A percentile compares a stretch with the other conserved stretches of the same genome.
phyloP scores from a whole-genome alignment of 2,329 filamentous ascomycete species.

The Fusarium ambrosium region DNA sequence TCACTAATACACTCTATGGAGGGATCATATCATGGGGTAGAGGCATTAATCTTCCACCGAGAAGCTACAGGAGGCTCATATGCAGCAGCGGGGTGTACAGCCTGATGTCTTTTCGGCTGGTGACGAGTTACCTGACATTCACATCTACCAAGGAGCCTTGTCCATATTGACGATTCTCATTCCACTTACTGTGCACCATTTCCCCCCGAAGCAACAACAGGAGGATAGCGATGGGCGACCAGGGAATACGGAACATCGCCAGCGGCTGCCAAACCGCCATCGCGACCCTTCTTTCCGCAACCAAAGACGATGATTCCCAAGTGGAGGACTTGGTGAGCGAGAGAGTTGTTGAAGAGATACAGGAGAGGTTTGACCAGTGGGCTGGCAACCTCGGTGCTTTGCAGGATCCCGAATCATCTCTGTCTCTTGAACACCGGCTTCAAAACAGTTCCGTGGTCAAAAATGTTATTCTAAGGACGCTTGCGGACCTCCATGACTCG shows the following conservation, averaged over 20 bases:
- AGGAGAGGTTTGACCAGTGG: not conserved
- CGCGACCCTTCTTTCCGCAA: not conserved
- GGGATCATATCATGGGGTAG: not conserved
- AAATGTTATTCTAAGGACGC: not conserved
- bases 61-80: not conserved
- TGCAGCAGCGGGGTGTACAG: not conserved
- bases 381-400: not conserved
- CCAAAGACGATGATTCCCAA: not conserved
- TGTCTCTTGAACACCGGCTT: not conserved
- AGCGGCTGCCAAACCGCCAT: not conserved
- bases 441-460: not conserved
- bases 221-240: not conserved
- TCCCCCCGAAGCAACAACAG: not conserved
- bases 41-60: not conserved
- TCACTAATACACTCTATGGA: not conserved
- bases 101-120: not conserved
- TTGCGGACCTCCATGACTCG: not conserved
- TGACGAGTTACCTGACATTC: not conserved
- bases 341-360: not conserved
- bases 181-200: not conserved
- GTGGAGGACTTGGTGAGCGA: not conserved
- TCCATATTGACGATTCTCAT: not conserved
- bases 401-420: not conserved
- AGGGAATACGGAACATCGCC: not conserved
- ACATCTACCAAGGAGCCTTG: not conserved